phyloP scores from a whole-genome alignment of 2,329 filamentous ascomycete genomes.

The Pochonia chlamydosporia region DNA sequence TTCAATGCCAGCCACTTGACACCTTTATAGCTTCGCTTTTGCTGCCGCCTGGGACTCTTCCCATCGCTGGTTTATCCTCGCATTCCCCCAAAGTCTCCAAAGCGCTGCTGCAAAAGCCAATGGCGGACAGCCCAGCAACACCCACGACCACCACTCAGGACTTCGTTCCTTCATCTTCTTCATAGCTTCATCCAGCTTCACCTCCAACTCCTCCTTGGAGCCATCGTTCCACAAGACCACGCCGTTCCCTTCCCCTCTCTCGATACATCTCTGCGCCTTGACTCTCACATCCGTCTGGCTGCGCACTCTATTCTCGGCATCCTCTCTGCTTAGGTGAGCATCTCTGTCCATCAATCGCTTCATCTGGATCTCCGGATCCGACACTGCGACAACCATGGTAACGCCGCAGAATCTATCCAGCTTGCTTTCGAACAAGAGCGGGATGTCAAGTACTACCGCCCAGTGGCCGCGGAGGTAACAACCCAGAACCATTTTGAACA shows the following conservation, averaged over 20 bases:
- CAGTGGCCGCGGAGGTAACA: conserved; percentile 72
- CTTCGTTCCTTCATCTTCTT: conserved; percentile 53
- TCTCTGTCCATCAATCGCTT: conserved; percentile 69
- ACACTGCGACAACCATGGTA: conserved; percentile 81
- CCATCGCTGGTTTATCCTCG: conserved; percentile 66
- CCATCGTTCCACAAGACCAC: conserved; percentile 90
- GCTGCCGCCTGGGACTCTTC: conserved; percentile 45
- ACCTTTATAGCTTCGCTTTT: conserved; percentile 13
- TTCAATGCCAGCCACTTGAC: no score
- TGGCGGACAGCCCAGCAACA: conserved; percentile 65
- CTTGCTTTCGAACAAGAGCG: conserved; percentile 81
- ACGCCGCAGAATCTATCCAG: conserved; percentile 82
- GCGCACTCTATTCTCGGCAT: conserved; percentile 78
- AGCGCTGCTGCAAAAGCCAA: conserved; percentile 61
- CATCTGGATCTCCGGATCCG: conserved; percentile 78
- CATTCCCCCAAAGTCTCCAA: conserved; percentile 70
- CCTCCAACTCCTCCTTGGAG: conserved; percentile 61
- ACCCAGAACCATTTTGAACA: conserved; percentile 68
- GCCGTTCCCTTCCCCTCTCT: conserved; percentile 57
- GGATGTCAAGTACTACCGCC: conserved; percentile 90
- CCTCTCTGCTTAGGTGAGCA: conserved; percentile 70
- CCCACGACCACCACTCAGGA: conserved; percentile 79
- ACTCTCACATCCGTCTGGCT: conserved; percentile 82
- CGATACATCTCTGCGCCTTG: conserved; percentile 72
- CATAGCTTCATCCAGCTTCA: conserved; percentile 63